phyloP scores from a whole-genome alignment of 106 monocot genomes.

The Chionographis japonica region DNA sequence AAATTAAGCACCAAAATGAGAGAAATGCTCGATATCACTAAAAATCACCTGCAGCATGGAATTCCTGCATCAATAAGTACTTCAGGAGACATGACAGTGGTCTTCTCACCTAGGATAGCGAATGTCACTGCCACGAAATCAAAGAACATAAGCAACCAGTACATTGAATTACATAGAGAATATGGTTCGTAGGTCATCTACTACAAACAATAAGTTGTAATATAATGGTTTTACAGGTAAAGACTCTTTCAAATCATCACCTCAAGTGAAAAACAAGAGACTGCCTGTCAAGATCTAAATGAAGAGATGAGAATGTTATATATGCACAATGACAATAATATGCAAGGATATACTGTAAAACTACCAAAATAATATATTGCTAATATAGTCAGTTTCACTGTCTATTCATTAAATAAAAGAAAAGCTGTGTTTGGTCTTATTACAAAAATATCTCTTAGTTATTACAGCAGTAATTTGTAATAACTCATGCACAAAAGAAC shows the following conservation, averaged over 20 bases:
- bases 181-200: too few relatives aligned
- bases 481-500: too few relatives aligned
- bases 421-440: too few relatives aligned
- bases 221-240: too few relatives aligned
- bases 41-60: constrained; percentile 86
- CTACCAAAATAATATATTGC: too few relatives aligned
- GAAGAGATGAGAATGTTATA: too few relatives aligned
- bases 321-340: too few relatives aligned
- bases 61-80: constrained; percentile 69
- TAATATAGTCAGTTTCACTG: too few relatives aligned
- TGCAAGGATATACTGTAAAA: background rate
- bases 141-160: background rate
- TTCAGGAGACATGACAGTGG: constrained; percentile 87
- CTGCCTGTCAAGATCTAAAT: background rate
- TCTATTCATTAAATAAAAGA: too few relatives aligned
- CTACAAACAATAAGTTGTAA: too few relatives aligned
- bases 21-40: background rate
- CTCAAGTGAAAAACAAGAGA: background rate
- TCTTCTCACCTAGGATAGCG: constrained; percentile 71
- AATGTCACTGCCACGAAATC: constrained; percentile 59
- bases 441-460: too few relatives aligned
- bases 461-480: too few relatives aligned
- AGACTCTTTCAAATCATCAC: background rate
- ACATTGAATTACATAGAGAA: background rate
- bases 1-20: background rate